A percentile compares a stretch with the other conserved stretches of the same genome.
Conservation (phyloP, 441 rosid genomes). For the Jatropha podagrica region DNA sequence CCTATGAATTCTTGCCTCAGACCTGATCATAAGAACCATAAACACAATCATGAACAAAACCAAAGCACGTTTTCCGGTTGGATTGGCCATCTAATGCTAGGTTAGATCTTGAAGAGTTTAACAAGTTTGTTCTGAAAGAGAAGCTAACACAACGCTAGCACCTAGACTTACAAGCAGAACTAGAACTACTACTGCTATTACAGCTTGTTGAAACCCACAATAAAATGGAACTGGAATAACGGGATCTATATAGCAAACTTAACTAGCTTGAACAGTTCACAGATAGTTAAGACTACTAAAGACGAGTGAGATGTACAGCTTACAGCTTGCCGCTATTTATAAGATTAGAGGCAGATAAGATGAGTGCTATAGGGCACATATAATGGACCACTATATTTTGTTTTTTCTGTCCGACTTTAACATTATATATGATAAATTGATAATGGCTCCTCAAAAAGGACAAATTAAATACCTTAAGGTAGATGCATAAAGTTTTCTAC, state of each 20-base stretch:
- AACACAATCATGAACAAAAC: conserved; percentile 16
- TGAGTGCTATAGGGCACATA: conserved; percentile 18
- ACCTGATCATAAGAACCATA: conserved; percentile 19
- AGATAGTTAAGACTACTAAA: neutral
- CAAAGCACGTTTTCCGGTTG: neutral
- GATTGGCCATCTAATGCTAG: conserved; percentile 28
- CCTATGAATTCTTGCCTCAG: conserved; percentile 19
- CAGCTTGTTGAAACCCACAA: neutral
- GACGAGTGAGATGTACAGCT: conserved; percentile 1
- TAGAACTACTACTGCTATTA: neutral
- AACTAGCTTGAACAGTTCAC: neutral
- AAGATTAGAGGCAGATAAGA: conserved; percentile 5
- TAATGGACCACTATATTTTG: conserved; percentile 16
- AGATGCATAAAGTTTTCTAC: conserved; percentile 1
- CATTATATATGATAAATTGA: neutral
- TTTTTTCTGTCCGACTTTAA: conserved; percentile 6
- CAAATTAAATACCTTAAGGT: neutral
- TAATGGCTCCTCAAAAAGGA: conserved; percentile 16
- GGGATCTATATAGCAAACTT: neutral
- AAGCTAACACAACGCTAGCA: neutral
- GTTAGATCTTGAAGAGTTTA: neutral
- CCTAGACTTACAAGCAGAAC: too few relatives aligned
- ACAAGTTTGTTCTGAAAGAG: neutral
- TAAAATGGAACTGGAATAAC: neutral
- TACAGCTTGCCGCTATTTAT: conserved; percentile 19